A percentile compares a stretch with the other conserved stretches of the same genome.
Conservation (phyloP, 495 filamentous ascomycete genomes). For the Aspergillus homomorphus region DNA sequence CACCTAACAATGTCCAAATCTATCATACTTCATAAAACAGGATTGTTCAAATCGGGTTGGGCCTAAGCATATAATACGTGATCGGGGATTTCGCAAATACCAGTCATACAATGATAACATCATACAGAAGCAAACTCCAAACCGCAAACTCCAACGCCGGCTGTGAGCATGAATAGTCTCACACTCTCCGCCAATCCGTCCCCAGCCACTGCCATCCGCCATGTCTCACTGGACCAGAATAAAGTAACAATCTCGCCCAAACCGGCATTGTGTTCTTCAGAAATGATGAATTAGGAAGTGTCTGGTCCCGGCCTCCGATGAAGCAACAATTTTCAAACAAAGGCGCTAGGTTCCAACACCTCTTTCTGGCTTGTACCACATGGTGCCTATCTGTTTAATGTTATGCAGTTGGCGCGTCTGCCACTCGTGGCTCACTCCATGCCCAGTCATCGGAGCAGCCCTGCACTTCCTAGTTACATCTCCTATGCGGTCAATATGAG, state of each 20-base stretch:
- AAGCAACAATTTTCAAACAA: neutral
- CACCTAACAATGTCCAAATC: too few species aligned
- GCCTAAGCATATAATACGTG: neutral
- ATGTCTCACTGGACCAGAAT: neutral
- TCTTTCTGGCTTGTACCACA: neutral
- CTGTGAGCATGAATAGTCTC: neutral
- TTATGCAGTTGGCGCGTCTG: neutral
- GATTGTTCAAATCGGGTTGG: neutral
- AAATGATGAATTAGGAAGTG: neutral
- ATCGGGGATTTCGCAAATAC: neutral
- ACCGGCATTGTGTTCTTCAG: neutral
- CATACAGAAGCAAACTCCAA: neutral
- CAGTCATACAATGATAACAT: neutral
- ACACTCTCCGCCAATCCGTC: neutral
- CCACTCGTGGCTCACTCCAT: neutral
- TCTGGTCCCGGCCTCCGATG: neutral
- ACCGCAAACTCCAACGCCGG: neutral
- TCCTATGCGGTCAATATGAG: conserved; percentile 25
- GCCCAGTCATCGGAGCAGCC: neutral
- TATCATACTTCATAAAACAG: neutral
- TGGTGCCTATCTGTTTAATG: neutral
- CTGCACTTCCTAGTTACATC: conserved; percentile 12
- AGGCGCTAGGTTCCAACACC: neutral
- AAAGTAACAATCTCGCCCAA: neutral
- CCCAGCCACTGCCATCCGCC: neutral